These are phyloP conservation scores for Podosphaera leucotricha DNA, from an alignment of 2,329 filamentous ascomycete species.

Conservation along the genomic window DNA sequence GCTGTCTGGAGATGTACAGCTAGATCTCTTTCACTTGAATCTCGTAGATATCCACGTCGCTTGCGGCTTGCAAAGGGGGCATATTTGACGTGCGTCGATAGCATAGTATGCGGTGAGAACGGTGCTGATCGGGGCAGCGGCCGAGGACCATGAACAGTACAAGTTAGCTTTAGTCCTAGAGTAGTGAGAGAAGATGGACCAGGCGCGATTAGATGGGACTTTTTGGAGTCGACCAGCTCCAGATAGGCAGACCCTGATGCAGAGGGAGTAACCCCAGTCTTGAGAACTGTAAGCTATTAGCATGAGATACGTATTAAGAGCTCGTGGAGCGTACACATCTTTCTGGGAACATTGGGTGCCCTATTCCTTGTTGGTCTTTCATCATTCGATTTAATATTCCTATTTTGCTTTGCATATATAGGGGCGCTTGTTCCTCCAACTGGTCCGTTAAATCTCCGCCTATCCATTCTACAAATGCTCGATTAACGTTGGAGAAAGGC, in stretches of 20 bases:
- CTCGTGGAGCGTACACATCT: slow-evolving; percentile 45
- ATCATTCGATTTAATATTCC: slow-evolving; percentile 21
- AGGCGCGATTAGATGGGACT: slow-evolving; percentile 24
- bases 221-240: slow-evolving; percentile 30
- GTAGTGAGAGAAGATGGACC: slow-evolving; percentile 21
- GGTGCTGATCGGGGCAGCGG: slow-evolving; percentile 73
- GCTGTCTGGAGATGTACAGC: slow-evolving; percentile 82
- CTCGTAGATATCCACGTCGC: slow-evolving; percentile 65
- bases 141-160: slow-evolving; percentile 79
- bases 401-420: slow-evolving; percentile 32
- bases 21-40: slow-evolving; percentile 68
- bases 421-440: slow-evolving; percentile 53
- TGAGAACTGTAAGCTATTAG: slow-evolving; percentile 36
- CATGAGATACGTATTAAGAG: neutral
- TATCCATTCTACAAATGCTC: slow-evolving; percentile 25
- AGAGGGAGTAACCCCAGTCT: slow-evolving; percentile 78
- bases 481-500: neutral
- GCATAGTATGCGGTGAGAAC: slow-evolving; percentile 77
- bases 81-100: slow-evolving; percentile 89
- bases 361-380: slow-evolving; percentile 31
- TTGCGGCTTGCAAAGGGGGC: slow-evolving; percentile 76
- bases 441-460: slow-evolving; percentile 77
- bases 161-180: slow-evolving; percentile 64
- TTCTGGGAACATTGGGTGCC: slow-evolving; percentile 48
- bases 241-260: slow-evolving; percentile 84